These are phyloP conservation scores for Ustilago loliicola DNA, from an alignment of 1,284 basidiomycete genomes.

Conservation along the genomic window DNA sequence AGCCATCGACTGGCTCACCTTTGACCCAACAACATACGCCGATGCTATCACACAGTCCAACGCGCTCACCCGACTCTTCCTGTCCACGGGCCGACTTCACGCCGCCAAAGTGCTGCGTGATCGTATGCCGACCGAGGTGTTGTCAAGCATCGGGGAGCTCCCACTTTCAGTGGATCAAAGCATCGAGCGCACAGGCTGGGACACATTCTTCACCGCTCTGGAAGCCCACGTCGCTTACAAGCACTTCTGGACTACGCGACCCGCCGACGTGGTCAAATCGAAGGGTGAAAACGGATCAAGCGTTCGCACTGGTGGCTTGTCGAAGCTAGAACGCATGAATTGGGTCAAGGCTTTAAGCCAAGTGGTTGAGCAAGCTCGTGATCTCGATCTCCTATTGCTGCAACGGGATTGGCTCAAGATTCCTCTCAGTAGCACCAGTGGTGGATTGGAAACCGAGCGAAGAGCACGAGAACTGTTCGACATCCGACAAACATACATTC, in stretches of 20 bases:
- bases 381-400: conserved; percentile 71
- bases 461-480: conserved; percentile 80
- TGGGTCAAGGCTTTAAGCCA: conserved; percentile 51
- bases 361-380: conserved; percentile 71
- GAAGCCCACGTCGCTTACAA: conserved; percentile 58
- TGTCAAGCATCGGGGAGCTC: conserved; percentile 36
- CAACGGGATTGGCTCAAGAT: conserved; percentile 73
- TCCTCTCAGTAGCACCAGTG: conserved; percentile 46
- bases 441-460: conserved; percentile 73
- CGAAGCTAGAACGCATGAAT: conserved; percentile 53
- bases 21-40: conserved; percentile 72
- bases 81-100: conserved; percentile 61
- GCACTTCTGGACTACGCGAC: conserved; percentile 57
- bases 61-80: conserved; percentile 59
- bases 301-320: conserved; percentile 32
- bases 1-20: conserved; percentile 93
- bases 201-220: conserved; percentile 64
- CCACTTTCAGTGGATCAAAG: conserved; percentile 50
- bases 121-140: conserved; percentile 60
- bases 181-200: conserved; percentile 64
- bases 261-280: conserved; percentile 19
- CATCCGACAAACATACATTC: conserved; percentile 89
- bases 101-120: conserved; percentile 62
- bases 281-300: not conserved
- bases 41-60: conserved; percentile 68